Conservation (phyloP, 331 rosid species). For the Malus hybrid region DNA sequence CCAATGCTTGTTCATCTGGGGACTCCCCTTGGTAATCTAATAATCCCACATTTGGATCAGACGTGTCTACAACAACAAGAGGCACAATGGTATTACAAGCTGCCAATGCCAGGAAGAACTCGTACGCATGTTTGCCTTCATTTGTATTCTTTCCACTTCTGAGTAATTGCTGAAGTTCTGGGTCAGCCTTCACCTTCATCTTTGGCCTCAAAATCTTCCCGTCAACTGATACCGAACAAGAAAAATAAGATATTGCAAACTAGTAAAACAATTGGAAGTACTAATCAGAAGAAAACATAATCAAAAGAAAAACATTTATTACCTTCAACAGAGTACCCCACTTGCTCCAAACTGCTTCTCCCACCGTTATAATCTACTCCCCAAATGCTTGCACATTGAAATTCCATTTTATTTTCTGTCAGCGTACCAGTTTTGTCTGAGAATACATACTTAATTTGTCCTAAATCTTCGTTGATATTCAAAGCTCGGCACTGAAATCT, state of each 20-base stretch:
- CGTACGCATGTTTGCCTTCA: constrained; percentile 43
- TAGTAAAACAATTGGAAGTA: neutral
- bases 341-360: constrained; percentile 26
- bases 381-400: constrained; percentile 79
- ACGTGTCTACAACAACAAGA: constrained; percentile 45
- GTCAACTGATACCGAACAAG: constrained; percentile 39
- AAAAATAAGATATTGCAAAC: neutral
- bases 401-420: constrained; percentile 97
- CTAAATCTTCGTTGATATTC: constrained; percentile 93
- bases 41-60: constrained; percentile 63
- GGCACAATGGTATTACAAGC: constrained; percentile 98
- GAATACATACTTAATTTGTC: constrained; percentile 85
- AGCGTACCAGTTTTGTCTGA: constrained; percentile 98
- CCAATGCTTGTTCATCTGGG: constrained; percentile 94
- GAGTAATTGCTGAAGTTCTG: constrained; percentile 46
- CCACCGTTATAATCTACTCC: constrained; percentile 67
- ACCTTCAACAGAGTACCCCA: constrained; percentile 57
- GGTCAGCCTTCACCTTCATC: constrained; percentile 68
- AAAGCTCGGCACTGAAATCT: constrained; percentile 91
- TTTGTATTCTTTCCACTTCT: constrained; percentile 30
- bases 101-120: constrained; percentile 91
- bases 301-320: neutral
- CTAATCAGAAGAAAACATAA: neutral
- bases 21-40: constrained; percentile 98
- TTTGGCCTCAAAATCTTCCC: constrained; percentile 65